Evolutionary conservation across 345 rosid genomes (phyloP), one percentile per base, ranked within the genome.

Genomic region (Angophora floribunda): DNA sequence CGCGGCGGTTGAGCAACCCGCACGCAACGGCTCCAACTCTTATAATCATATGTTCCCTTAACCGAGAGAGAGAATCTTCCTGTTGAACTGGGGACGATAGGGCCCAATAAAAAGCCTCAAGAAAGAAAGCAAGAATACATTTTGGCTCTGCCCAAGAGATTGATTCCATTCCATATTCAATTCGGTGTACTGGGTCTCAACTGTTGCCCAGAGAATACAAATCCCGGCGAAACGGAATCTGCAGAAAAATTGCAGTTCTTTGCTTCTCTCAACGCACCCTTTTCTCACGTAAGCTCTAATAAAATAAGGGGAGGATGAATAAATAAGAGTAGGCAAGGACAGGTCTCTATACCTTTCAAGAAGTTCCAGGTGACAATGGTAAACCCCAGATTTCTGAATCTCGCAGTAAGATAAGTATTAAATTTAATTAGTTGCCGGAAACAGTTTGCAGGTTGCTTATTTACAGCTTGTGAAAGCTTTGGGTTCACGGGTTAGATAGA

Each of bases 401-500:
- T 36, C 17, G 80, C 80, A 3, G 44, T 70, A 9, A 5, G 82
- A 9, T 1, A 9, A 36, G 47, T 17, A 26, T 70, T 70, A 9
- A 70, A 70, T 70, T 36, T 36, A 70, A 70, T 70, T 36, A 17
- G 24, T 36, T 70, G 47, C 82, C 19, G 65, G 49, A 26, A n/a
- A 57, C 44, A 85, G 52, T 86, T 51, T 22, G 86, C 45, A 67
- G 79, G 79, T 16, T 67, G 79, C 36, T 67, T 32, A 0, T 32
- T 67, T 32, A 67, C 79, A 67, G 45, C 44, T 32, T 36, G 47
- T 70, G 47, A 70, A 57, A 70, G 47, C 30, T 36, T 90, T 79
- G 87, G 86, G 91, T 41, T 94, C 95, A 91, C 92, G 93, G 91
- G 90, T 86, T 82, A 86, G 90, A 90, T 88, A 88, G n/a, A 36